Evolutionary conservation across 2,329 filamentous ascomycete genomes (phyloP).

Genomic region (Ceratocystis cacaofunesta): DNA sequence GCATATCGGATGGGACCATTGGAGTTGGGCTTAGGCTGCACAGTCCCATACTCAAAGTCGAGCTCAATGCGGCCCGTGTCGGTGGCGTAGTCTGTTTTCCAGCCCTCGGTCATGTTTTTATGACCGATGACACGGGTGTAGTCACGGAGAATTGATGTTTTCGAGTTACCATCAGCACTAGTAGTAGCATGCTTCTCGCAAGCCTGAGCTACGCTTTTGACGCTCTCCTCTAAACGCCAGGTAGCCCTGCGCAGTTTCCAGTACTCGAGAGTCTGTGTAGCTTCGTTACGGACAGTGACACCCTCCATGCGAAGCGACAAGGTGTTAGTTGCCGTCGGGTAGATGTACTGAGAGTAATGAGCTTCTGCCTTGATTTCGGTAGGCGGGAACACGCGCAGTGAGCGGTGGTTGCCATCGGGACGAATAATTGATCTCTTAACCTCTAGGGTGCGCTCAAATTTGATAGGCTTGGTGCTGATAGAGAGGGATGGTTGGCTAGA

Average conservation of each 20-base stretch:
- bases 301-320: slow-evolving; percentile 72
- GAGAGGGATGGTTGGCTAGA: slow-evolving; percentile 40
- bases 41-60: slow-evolving; percentile 58
- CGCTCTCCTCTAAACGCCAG: slow-evolving; percentile 84
- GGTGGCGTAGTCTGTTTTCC: slow-evolving; percentile 57
- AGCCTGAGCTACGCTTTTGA: slow-evolving; percentile 62
- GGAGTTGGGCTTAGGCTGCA: slow-evolving; percentile 11
- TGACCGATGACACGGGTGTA: slow-evolving; percentile 65
- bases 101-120: slow-evolving; percentile 70
- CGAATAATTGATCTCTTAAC: slow-evolving; percentile 64
- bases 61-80: slow-evolving; percentile 46
- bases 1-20: slow-evolving; percentile 38
- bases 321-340: slow-evolving; percentile 70
- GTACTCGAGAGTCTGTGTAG: slow-evolving; percentile 55
- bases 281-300: slow-evolving; percentile 55
- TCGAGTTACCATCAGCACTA: slow-evolving; percentile 30
- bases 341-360: slow-evolving; percentile 66
- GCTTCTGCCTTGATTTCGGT: slow-evolving; percentile 84
- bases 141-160: slow-evolving; percentile 51
- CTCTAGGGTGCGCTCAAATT: slow-evolving; percentile 51
- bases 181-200: slow-evolving; percentile 57
- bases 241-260: slow-evolving; percentile 86
- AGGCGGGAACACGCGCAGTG: slow-evolving; percentile 85
- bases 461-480: slow-evolving; percentile 30
- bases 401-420: slow-evolving; percentile 69